Conservation (phyloP, 345 rosid genomes). For the Euphorbia pulcherrima region DNA sequence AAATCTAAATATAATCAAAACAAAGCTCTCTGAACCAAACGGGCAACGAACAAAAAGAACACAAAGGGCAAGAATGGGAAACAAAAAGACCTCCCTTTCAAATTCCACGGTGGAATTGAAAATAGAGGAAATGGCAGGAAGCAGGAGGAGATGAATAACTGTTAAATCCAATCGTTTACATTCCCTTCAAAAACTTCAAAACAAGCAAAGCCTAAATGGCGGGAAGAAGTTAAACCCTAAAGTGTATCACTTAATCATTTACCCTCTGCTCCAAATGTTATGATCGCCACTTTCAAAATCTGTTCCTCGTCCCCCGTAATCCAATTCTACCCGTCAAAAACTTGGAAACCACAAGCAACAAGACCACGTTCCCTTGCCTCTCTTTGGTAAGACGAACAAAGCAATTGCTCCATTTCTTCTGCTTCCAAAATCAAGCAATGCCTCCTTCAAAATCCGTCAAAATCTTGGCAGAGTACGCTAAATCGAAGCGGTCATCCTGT, state of each 20-base stretch:
- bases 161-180: too few relatives aligned
- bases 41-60: too few relatives aligned
- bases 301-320: neutral
- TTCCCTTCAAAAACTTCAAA: too few relatives aligned
- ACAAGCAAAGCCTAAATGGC: constrained; percentile 3
- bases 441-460: constrained; percentile 23
- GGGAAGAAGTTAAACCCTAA: neutral
- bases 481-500: constrained; percentile 74
- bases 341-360: neutral
- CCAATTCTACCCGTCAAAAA: neutral
- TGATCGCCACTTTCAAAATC: neutral
- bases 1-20: too few relatives aligned
- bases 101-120: too few relatives aligned
- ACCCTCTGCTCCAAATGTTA: neutral
- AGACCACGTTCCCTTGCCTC: neutral
- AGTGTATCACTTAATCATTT: too few relatives aligned
- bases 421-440: neutral
- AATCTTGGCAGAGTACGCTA: constrained; percentile 74
- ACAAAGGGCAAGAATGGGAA: too few relatives aligned
- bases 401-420: neutral
- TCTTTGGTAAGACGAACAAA: neutral
- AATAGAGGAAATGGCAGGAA: too few relatives aligned
- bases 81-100: too few relatives aligned
- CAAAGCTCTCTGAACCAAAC: too few relatives aligned
- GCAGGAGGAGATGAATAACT: too few relatives aligned